A percentile compares a stretch with the other conserved stretches of the same genome.
Conservation (phyloP, 768 basidiomycete species). For the Amanita fuliginea region DNA sequence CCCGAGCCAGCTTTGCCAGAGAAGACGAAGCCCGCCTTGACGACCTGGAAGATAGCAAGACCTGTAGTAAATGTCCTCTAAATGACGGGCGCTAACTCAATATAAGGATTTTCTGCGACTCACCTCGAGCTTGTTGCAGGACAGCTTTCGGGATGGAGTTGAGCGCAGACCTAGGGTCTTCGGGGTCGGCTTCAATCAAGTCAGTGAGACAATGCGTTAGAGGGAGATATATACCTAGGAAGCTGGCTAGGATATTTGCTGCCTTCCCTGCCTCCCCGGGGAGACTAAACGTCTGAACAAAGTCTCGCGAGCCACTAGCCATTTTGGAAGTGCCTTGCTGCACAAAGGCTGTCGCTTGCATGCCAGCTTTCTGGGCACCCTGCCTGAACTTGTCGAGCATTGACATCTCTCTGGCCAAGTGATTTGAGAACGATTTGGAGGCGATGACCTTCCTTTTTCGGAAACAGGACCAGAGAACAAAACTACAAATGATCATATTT, state of each 20-base stretch:
- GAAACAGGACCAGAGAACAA: background rate
- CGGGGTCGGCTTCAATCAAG: slow-evolving; percentile 60
- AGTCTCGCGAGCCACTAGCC: slow-evolving; percentile 64
- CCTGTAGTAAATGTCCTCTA: slow-evolving; percentile 31
- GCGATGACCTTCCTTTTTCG: background rate
- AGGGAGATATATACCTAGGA: slow-evolving; percentile 54
- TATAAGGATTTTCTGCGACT: slow-evolving; percentile 8
- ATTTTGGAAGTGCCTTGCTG: slow-evolving; percentile 57
- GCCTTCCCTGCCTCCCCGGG: slow-evolving; percentile 94
- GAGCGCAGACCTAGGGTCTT: slow-evolving; percentile 79
- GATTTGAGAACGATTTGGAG: background rate
- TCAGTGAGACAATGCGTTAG: background rate
- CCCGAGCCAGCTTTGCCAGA: slow-evolving; percentile 93
- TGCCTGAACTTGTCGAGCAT: slow-evolving; percentile 72
- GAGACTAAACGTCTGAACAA: slow-evolving; percentile 78
- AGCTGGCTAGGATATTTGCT: slow-evolving; percentile 80
- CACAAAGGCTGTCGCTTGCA: slow-evolving; percentile 70
- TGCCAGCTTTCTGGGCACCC: slow-evolving; percentile 72
- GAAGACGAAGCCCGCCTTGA: slow-evolving; percentile 92
- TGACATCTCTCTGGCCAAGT: slow-evolving; percentile 20
- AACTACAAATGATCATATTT: background rate
- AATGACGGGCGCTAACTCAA: background rate
- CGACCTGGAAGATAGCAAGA: slow-evolving; percentile 87
- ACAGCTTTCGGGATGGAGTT: slow-evolving; percentile 93
- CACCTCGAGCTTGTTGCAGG: slow-evolving; percentile 80